Evolutionary conservation across 108 stramenopile species (phyloP), one percentile per base, ranked within the genome.

Genomic region (Cyclotella cryptica): DNA sequence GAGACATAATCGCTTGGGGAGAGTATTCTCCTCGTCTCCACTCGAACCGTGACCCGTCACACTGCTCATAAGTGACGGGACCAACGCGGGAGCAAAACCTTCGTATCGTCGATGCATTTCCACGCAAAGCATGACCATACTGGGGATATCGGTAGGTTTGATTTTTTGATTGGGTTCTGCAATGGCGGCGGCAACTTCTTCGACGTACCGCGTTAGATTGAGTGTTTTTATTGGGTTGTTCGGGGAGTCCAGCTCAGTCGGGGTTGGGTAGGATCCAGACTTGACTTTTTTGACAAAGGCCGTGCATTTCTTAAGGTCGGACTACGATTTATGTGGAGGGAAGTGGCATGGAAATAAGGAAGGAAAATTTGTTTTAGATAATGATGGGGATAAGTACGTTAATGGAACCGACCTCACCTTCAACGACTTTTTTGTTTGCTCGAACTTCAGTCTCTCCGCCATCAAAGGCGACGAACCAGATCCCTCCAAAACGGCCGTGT

Each of bases 251-350:
- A 85, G 71, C 41, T 92, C 94, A 13, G 75, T 57, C 8, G 88
- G 81, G 39, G 84, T 81, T 19, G 88, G 85, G 45, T 83, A 84
- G 40, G 83, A 52, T n/a, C 92, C 90, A 10, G 84, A 71, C 69
- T 90, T 89, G 69, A 97, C 85, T 81, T 96, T 96, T 74, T 98
- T 98, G 27, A 96, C 96, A 85, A 98, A 98, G 28, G 98, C 93
- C 11, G 94, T 98, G 42, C 94, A 97, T 72, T 95, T 95, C 84
- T 98, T 98, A 66, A 98, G 84, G 80, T 98, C 97, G 35, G 94
- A 91, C 71, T 68, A 10, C 12, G 49, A 10, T 22, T 35, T 53
- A 27, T 17, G 18, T 29, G 0, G 49, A 8, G 10, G 28, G 19
- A 24, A n/a, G 67, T 53, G 43, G 45, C 43, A 22, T 26, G 43